A percentile compares a stretch with the other conserved stretches of the same genome.
These are phyloP conservation scores for Metarhizium humberi DNA, from an alignment of 2,329 filamentous ascomycete species.

Conservation along the genomic window DNA sequence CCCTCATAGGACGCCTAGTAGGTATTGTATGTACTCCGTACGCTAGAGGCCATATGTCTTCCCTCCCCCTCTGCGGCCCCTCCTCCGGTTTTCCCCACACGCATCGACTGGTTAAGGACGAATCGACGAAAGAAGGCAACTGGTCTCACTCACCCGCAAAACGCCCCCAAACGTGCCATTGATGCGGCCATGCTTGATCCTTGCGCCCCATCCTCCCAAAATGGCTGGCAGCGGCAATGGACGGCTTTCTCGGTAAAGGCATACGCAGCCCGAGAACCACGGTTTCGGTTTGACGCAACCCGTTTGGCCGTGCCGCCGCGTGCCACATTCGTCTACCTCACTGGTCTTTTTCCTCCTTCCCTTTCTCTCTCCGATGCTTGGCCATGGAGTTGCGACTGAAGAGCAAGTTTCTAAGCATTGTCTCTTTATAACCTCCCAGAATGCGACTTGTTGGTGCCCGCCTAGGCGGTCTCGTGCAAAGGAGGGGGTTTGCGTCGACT, in stretches of 20 bases:
- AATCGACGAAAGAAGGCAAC: no score
- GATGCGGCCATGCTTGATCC: neutral
- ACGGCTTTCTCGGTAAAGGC: conserved; percentile 19
- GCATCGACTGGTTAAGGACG: no score
- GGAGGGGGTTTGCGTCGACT: conserved; percentile 42
- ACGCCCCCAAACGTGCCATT: neutral
- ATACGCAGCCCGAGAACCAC: neutral
- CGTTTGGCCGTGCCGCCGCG: conserved; percentile 1
- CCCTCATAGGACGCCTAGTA: no score
- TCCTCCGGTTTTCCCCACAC: neutral
- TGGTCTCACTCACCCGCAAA: neutral
- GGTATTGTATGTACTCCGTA: no score
- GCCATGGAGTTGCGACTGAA: neutral
- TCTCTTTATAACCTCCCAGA: neutral
- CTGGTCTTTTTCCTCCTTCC: neutral
- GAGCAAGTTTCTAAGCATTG: neutral
- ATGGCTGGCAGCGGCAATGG: conserved; percentile 26
- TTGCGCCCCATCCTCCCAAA: neutral
- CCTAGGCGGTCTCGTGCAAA: conserved; percentile 23
- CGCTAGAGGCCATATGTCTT: no score
- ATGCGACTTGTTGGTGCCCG: conserved; percentile 15
- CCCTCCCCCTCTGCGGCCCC: no score
- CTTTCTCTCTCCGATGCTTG: neutral
- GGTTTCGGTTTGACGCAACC: conserved; percentile 10
- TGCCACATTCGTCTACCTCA: conserved; percentile 3